phyloP scores from a whole-genome alignment of 1,284 basidiomycete species.

The Lentinus polychrous region DNA sequence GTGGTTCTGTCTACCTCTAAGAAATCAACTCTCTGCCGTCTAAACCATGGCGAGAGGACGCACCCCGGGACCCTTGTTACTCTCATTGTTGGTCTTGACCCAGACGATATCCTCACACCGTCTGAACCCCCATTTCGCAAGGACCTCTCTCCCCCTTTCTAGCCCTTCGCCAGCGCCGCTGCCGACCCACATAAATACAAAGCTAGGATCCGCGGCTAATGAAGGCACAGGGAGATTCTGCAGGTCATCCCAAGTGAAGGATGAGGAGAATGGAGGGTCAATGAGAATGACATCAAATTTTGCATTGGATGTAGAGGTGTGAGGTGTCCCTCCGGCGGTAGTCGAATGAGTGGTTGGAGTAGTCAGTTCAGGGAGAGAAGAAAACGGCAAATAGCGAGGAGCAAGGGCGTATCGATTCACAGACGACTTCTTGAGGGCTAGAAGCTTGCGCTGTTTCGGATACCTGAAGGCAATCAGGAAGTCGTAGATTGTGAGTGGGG shows the following conservation, averaged over 20 bases:
- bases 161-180: conserved; percentile 86
- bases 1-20: conserved; percentile 59
- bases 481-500: neutral
- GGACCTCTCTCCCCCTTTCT: conserved; percentile 86
- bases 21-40: neutral
- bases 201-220: conserved; percentile 86
- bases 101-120: conserved; percentile 96
- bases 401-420: conserved; percentile 57
- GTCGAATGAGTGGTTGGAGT: neutral
- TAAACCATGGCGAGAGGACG: conserved; percentile 7
- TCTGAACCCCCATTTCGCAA: conserved; percentile 93
- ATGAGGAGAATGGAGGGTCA: conserved; percentile 80
- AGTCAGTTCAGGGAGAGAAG: conserved; percentile 41
- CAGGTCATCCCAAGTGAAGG: conserved; percentile 81
- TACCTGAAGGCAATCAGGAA: conserved; percentile 48
- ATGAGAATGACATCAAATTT: conserved; percentile 95
- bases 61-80: conserved; percentile 70
- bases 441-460: conserved; percentile 81
- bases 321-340: neutral
- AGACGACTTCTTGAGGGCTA: conserved; percentile 71
- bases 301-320: conserved; percentile 15
- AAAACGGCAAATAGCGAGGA: conserved; percentile 62
- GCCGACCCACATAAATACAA: conserved; percentile 96
- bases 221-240: conserved; percentile 78
- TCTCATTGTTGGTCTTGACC: conserved; percentile 83